Conservation (phyloP, 2,329 filamentous ascomycete species). For the Penicillium sp. region DNA sequence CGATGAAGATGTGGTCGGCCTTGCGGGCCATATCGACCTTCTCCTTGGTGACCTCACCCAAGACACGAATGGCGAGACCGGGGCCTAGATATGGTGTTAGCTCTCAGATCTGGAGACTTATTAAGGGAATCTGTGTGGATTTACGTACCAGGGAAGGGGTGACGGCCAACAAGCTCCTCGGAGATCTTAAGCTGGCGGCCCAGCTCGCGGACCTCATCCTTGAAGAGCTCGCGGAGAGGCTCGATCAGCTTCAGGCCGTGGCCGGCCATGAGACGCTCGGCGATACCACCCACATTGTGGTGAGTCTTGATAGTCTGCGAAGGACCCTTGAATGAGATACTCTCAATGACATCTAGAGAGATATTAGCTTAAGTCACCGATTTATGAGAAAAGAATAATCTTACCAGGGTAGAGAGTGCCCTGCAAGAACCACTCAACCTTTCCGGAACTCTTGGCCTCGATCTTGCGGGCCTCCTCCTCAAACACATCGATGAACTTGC, state of each 20-base stretch:
- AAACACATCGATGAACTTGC: conserved; percentile 77
- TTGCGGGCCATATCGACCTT: conserved; percentile 68
- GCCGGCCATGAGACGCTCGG: conserved; percentile 52
- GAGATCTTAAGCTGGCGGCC: conserved; percentile 70
- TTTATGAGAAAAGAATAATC: not conserved
- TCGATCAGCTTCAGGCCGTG: conserved; percentile 56
- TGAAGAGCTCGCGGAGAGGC: conserved; percentile 76
- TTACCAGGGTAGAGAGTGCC: conserved; percentile 71
- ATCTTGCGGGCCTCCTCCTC: conserved; percentile 61
- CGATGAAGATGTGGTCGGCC: conserved; percentile 48
- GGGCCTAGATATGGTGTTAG: conserved; percentile 48
- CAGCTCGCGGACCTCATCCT: conserved; percentile 72
- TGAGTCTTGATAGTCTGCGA: conserved; percentile 71
- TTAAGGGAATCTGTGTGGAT: too few species aligned
- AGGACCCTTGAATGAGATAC: conserved; percentile 70
- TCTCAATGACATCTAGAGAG: conserved; percentile 42
- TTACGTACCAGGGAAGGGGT: conserved; percentile 54
- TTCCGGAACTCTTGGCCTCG: conserved; percentile 45
- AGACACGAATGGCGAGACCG: conserved; percentile 72
- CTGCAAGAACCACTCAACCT: conserved; percentile 82
- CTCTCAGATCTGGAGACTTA: not conserved
- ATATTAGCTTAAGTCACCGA: conserved; percentile 30
- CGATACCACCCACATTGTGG: conserved; percentile 65
- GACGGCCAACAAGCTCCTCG: conserved; percentile 71
- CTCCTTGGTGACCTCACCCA: conserved; percentile 79